phyloP scores from a whole-genome alignment of 805 yeast species.

The Clavispora asparagi region DNA sequence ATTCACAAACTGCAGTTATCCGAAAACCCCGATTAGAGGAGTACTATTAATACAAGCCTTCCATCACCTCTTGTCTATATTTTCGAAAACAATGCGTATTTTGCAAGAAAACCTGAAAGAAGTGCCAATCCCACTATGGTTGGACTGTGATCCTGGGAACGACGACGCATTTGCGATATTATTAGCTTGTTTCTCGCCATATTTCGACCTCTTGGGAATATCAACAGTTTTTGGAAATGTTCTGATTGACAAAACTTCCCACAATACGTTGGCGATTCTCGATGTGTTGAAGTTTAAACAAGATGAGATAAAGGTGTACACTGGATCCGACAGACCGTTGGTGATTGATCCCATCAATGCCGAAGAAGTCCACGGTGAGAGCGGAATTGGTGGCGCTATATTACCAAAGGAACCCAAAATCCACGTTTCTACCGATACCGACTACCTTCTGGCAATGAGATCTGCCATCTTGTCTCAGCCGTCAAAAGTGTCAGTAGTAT shows the following conservation, averaged over 20 bases:
- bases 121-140: constrained; percentile 59
- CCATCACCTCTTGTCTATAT: no score
- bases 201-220: constrained; percentile 58
- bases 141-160: constrained; percentile 91
- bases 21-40: no score
- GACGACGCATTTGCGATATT: constrained; percentile 80
- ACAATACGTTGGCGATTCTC: constrained; percentile 61
- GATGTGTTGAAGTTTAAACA: constrained; percentile 45
- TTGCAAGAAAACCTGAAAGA: neutral
- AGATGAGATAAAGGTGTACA: constrained; percentile 56
- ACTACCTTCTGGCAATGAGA: constrained; percentile 33
- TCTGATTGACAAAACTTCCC: constrained; percentile 57
- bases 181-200: constrained; percentile 55
- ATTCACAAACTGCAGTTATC: no score
- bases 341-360: constrained; percentile 47
- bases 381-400: constrained; percentile 73
- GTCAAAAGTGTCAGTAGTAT: constrained; percentile 54
- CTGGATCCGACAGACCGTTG: constrained; percentile 61
- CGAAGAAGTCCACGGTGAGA: constrained; percentile 62
- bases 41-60: no score
- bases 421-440: constrained; percentile 15
- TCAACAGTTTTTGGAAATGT: constrained; percentile 76
- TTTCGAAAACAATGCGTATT: neutral
- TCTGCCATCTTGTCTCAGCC: constrained; percentile 39
- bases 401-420: constrained; percentile 48